Evolutionary conservation across 768 basidiomycete genomes (phyloP), one percentile per base, ranked within the genome.

Genomic region (Naematelia encephala): DNA sequence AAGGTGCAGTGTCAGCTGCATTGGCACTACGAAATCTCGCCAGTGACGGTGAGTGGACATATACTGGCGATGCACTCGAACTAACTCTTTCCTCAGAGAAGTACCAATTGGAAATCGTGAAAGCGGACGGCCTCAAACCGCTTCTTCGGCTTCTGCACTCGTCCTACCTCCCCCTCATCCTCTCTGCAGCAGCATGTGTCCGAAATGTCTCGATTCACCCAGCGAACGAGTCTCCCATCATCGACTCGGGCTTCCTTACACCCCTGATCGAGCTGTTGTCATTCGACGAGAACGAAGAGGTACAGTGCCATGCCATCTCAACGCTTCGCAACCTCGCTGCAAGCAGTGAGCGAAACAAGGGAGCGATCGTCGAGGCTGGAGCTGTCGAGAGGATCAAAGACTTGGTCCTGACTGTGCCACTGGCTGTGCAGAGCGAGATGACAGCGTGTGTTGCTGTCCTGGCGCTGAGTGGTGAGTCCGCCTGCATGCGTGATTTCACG

Each of bases 1-100:
- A 99, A 99, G 78, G 96, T 99, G 5, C 96, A 99, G 75, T 99
- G 96, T 69, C 96, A 99, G 92, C 96, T 22, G 96, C 96, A 11
- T 80, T 99, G 53, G 96, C 96, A 10, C 82, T 99, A 0, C 85
- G 96, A 42, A 99, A 99, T 79, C 84, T 99, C 51, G 96, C 96
- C 39, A 93, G 90, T 69, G 96, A 99, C 76, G 94, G 92, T 93
- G 73, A 67, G 81, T 76, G 14, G 45, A 30, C 12, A 39, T 1
- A 1, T 8, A 21, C 48, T 26, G 45, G 29, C 25, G 44, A 13
- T 52, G 21, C 30, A 57, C 5, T 47, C 46, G 25, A 26, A 57
- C 8, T 11, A 8, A 16, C 34, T 39, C 34, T 8, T 39, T 30
- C 1, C 3, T 26, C 76, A 97, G 93, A 98, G 80, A 97, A 96